Conservation (phyloP, 2,329 filamentous ascomycete genomes). For the Aspergillus caelatus region DNA sequence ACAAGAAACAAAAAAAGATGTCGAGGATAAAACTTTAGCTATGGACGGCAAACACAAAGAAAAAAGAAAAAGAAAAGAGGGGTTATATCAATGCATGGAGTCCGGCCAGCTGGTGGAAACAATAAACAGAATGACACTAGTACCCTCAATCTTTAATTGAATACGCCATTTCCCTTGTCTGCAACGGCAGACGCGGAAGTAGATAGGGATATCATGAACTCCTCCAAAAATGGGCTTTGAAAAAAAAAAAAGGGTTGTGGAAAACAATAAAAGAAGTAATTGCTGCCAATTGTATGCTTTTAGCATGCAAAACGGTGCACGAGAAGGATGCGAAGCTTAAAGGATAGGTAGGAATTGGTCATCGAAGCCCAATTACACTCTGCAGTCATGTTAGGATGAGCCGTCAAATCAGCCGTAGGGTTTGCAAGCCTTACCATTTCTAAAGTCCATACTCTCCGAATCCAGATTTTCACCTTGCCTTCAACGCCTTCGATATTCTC, state of each 20-base stretch:
- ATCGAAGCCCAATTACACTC: slow-evolving; percentile 84
- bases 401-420: not conserved
- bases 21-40: not conserved
- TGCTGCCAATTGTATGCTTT: slow-evolving; percentile 17
- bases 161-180: slow-evolving; percentile 24
- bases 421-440: slow-evolving; percentile 70
- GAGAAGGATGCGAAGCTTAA: slow-evolving; percentile 19
- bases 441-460: slow-evolving; percentile 94
- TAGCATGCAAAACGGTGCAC: slow-evolving; percentile 18
- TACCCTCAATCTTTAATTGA: slow-evolving; percentile 17
- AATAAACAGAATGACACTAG: slow-evolving; percentile 24
- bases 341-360: slow-evolving; percentile 16
- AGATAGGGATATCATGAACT: slow-evolving; percentile 28
- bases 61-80: not conserved
- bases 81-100: slow-evolving; percentile 19
- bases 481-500: slow-evolving; percentile 87
- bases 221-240: slow-evolving; percentile 16
- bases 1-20: not conserved
- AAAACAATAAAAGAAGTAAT: slow-evolving; percentile 12
- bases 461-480: slow-evolving; percentile 96
- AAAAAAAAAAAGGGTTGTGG: slow-evolving; percentile 9
- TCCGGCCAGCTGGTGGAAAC: slow-evolving; percentile 18
- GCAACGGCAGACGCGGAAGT: slow-evolving; percentile 14
- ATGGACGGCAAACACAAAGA: not conserved
- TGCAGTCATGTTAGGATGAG: slow-evolving; percentile 32